Evolutionary conservation across 139 green algal genomes (phyloP).

Genomic region (Diplosphaera chodatii): DNA sequence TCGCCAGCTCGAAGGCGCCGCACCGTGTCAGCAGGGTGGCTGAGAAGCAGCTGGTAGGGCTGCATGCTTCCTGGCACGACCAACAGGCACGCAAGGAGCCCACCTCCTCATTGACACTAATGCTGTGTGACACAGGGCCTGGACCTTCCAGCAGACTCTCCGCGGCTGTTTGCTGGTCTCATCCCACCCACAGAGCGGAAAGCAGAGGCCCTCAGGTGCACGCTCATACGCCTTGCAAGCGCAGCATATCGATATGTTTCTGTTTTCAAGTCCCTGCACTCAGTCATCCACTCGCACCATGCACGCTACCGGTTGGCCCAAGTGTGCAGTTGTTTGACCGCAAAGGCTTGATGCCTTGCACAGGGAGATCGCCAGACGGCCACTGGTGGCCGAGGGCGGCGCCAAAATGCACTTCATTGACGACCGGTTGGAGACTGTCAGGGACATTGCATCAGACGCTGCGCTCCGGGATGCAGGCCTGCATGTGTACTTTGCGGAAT

Average conservation of each 20-base stretch:
- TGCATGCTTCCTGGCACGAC: no score
- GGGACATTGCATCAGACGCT: conserved; percentile 12
- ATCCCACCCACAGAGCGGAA: conserved; percentile 45
- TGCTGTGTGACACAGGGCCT: no score
- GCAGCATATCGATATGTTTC: no score
- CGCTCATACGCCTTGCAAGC: no score
- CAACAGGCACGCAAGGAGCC: no score
- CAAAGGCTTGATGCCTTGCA: no score
- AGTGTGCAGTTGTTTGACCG: background rate
- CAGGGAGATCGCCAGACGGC: conserved; percentile 19
- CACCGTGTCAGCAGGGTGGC: background rate
- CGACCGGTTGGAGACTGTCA: conserved; percentile 48
- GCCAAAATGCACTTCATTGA: conserved; percentile 47
- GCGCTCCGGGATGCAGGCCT: conserved; percentile 14
- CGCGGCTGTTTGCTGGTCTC: conserved; percentile 31
- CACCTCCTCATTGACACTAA: no score
- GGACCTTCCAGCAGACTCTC: conserved; percentile 22
- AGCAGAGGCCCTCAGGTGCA: conserved; percentile 9
- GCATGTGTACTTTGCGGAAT: conserved; percentile 48
- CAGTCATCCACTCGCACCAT: no score
- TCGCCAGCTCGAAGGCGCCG: conserved; percentile 11
- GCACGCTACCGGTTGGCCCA: no score
- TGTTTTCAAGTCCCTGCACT: no score
- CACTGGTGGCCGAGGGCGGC: conserved; percentile 8
- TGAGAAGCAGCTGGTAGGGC: conserved; percentile 5